Conservation (phyloP, 306 rosid species). For the apple (Malus domestica) region DNA sequence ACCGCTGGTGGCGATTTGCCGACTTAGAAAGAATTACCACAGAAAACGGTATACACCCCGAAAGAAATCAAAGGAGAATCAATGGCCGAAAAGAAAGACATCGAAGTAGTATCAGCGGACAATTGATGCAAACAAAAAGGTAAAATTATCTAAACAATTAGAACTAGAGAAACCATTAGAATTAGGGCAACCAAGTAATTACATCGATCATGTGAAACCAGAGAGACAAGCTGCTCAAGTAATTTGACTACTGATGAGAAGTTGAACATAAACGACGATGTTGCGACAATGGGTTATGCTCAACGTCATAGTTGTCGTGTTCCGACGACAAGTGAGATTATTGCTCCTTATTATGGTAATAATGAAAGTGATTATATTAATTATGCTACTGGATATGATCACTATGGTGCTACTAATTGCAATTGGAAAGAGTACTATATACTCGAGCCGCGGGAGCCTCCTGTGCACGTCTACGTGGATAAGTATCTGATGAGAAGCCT, state of each 20-base stretch:
- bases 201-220: not conserved
- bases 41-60: no score
- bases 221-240: not conserved
- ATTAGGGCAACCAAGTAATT: not conserved
- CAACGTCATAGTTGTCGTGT: no score
- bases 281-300: not conserved
- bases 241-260: not conserved
- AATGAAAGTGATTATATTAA: no score
- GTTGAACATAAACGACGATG: not conserved
- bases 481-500: not conserved
- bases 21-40: no score
- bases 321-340: no score
- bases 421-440: not conserved
- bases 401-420: not conserved
- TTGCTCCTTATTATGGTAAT: no score
- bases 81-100: not conserved
- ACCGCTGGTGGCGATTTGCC: not conserved
- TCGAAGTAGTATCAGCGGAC: not conserved
- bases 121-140: not conserved
- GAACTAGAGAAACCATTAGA: not conserved
- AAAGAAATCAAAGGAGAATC: no score
- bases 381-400: not conserved
- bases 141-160: not conserved
- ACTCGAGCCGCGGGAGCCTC: no score
- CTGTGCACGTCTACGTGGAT: not conserved